These are phyloP conservation scores for Sphaerosporella brunnea DNA, from an alignment of 495 filamentous ascomycete species.

Conservation along the genomic window DNA sequence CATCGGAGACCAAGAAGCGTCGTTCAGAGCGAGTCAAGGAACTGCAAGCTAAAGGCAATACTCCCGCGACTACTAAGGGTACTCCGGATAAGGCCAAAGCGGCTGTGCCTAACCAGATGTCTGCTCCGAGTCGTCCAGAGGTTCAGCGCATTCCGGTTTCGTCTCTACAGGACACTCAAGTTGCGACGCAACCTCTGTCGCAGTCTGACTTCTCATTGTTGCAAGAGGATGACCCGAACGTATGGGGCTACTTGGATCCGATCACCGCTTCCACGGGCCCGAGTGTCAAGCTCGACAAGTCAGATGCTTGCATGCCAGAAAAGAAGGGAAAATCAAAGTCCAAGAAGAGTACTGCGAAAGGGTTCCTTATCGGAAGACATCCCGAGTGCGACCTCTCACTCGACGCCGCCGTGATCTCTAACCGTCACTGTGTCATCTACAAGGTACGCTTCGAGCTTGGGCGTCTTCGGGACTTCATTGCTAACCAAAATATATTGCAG, in stretches of 20 bases:
- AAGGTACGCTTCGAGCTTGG: slow-evolving; percentile 25
- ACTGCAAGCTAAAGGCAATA: slow-evolving; percentile 33
- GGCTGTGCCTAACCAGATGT: slow-evolving; percentile 32
- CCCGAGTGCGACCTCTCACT: slow-evolving; percentile 80
- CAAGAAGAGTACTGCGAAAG: slow-evolving; percentile 33
- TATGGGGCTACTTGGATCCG: slow-evolving; percentile 84
- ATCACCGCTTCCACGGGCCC: slow-evolving; percentile 46
- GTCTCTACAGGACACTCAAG: slow-evolving; percentile 37
- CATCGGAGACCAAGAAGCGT: slow-evolving; percentile 49
- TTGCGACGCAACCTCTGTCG: slow-evolving; percentile 48
- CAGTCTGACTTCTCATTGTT: slow-evolving; percentile 60
- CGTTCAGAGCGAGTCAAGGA: slow-evolving; percentile 42
- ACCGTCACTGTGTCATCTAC: slow-evolving; percentile 83
- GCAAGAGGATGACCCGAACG: slow-evolving; percentile 49
- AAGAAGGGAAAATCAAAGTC: slow-evolving; percentile 29
- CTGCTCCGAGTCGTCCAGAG: slow-evolving; percentile 32
- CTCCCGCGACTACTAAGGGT: slow-evolving; percentile 46
- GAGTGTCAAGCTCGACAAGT: slow-evolving; percentile 44
- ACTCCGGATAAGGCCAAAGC: neutral
- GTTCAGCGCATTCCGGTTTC: slow-evolving; percentile 31
- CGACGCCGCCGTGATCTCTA: slow-evolving; percentile 72
- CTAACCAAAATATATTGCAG: neutral
- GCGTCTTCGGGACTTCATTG: neutral
- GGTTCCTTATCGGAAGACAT: slow-evolving; percentile 83
- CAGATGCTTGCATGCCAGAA: slow-evolving; percentile 24